Evolutionary conservation across 129 eudicot genomes (phyloP), one percentile per base, ranked within the genome.

Genomic region (Sambucus nigra): DNA sequence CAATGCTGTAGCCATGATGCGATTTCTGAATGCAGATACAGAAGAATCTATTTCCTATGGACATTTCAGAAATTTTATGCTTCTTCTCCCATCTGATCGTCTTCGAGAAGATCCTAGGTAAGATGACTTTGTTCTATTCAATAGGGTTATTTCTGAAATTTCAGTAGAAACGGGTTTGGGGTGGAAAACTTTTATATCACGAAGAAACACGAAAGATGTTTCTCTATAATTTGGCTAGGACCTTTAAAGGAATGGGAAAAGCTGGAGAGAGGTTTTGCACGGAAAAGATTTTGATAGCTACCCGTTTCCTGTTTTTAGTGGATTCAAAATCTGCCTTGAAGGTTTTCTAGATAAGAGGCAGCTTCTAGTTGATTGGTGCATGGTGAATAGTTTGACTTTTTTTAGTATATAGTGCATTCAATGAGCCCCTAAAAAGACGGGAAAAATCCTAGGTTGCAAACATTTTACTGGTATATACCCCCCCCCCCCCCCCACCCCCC

Each of bases 1-100:
- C 69, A 91, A 91, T 69, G 99, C 99, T 67, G 73, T 86, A 66
- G 95, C 99, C 49, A 91, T 91, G 99, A 81, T 86, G 95, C 85
- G 99, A 5, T 91, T 85, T 77, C 76, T 91, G 52, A 91, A 74
- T 69, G 82, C 89, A 5, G 99, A 91, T 41, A 68, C 86, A 16
- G 99, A 78, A 65, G 94, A 83, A 56, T 91, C 93, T 51, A 75
- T 91, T 60, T 91, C 99, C 18, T 91, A 91, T 72, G 99, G 91
- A 28, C 99, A 82, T 79, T 91, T 91, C 53, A 73, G 99, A 40
- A 91, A 91, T 64, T 85, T 91, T 66, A 79, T 91, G 95, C 78
- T 91, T 63, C 76, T 91, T 67, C 94, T 91, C 51, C 99, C 99
- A 2, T 82, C 95, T 33, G 84, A 91, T 41, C 86, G 87, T 35